Base-by-base conservation (phyloP, 495 filamentous ascomycete genomes). In the Neurospora africana region DNA sequence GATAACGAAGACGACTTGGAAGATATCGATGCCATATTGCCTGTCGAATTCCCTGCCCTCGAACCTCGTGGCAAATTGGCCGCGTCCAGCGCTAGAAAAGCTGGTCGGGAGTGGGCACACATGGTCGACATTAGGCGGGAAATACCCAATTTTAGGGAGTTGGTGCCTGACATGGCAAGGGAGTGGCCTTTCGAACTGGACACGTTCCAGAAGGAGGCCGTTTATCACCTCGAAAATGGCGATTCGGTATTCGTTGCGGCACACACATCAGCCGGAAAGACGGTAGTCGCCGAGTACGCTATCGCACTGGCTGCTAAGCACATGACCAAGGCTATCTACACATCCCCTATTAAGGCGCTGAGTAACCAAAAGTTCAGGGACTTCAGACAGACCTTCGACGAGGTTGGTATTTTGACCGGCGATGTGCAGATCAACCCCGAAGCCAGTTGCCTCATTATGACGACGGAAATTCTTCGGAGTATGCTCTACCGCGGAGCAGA, bases 241-340 rank as follows among this genome's bases (percentile, higher is more conserved):
- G 95, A 99, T 78, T 98, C 95, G 0, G 95, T 99, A 44, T 99
- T 99, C 77, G 96, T 99, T 36, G 95, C 96, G n/a, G 95, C 95
- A 5, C 95, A 99, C 80, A 99, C 95, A 0, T 99, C 96, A 23
- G 95, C 95, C 36, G 95, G 95, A 41, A 99, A 99, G 85, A 99
- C 95, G 4, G 95, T 98, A 2, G 95, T 99, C 8, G 95, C 95
- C 30, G 95, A 99, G 77, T 99, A 99, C 81, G 95, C 93, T 35
- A 99, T 99, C 81, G 93, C 96, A 4, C 83, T 99, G 74, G 95
- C 95, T 35, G 91, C 91, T 6, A 96, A 94, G 76, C 95, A 98
- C 79, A 98, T 98, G 95, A 99, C 95, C 36, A 99, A 99, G 78
- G 94, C 95, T 37, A 98, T 99, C 74, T 99, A 99, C 80, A 99